Evolutionary conservation across 192 early-diverging fungal species (phyloP), one percentile per base, ranked within the genome.

Genomic region (Linnemannia schmuckeri): DNA sequence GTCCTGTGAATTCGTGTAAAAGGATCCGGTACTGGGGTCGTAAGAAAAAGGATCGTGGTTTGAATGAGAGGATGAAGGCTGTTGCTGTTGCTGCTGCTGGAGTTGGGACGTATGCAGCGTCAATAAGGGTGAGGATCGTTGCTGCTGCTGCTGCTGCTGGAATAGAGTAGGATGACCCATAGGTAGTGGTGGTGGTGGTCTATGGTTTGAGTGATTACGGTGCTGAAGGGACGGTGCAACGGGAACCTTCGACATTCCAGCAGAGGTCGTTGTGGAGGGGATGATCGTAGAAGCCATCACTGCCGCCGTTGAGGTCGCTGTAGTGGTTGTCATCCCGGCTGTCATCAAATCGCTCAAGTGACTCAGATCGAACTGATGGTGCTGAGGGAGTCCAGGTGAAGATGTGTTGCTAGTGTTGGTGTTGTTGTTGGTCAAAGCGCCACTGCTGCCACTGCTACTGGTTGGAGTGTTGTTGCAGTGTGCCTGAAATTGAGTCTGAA

Each of bases 331-430:
- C 70, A 82, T 27, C 13, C 49, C 81, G 6, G 75, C 75, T 4
- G 81, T 66, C 81, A 82, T 82, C 27, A 82, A 38, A 27, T 82
- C 81, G 41, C 75, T 82, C 52, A 82, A 35, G 44, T 82, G 81
- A 5, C 75, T 75, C 47, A 82, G 42, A 22, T 70, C 81, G 72
- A 68, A 82, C 2, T 66, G 44, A 13, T 82, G 74, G 41, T 77
- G 68, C 4, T 72, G 81, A 3, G 76, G 17, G 47, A 70, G 76
- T 6, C 66, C 66, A 17, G 75, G 6, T 33, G 49, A 75, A 33
- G 49, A 1, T 17, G n/a, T 47, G 44, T 73, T 73, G 44, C 13
- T 52, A 17, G 42, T 49, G 71, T 12, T 44, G 41, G 33, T 27
- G 71, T 72, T 72, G n/a, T n/a, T 72, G 72, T 22, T 73, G 44